Base-by-base conservation (phyloP, 2,329 filamentous ascomycete genomes). In the Colletotrichum tabaci region DNA sequence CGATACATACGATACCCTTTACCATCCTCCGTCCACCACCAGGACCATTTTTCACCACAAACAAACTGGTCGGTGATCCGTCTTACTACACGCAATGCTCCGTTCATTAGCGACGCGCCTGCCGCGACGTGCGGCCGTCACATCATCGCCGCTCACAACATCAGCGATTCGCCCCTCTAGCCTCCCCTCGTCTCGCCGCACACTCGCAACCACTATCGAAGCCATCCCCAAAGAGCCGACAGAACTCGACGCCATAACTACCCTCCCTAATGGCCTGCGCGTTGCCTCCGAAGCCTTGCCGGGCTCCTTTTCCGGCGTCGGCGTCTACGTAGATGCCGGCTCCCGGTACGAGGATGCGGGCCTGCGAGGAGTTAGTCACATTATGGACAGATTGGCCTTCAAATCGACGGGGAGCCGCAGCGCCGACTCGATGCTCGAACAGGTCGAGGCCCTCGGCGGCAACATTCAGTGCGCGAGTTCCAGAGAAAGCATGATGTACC, bases 401-500 rank as follows among this genome's bases (percentile, higher is more conserved):
- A 98, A 98, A 80, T 92, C 91, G 6, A 98, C 96, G 0, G 88
- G 88, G 44, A 85, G 86, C 46, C 91, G 91, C 72, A 90, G 90
- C 0, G 90, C 91, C 67, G 95, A 98, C 82, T 87, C 95, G 76
- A 96, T 98, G 91, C 86, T 98, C 23, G 94, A 98, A 82, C 87
- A 91, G 44, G 88, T 98, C 44, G 96, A 98, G 83, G 92, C 91
- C 0, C 86, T 99, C 3, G 96, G 96, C 46, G 96, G 96, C 42
- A 98, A 98, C 81, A 96, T 99, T 71, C 95, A 98, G 84, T 99
- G 96, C 84, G 95, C 96, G 13, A 98, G 95, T 1, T 97, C 95
- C 2, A 89, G 96, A 75, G 96, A 99, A 83, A 94, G 94, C 67
- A 90, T 99, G 84, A 99, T 99, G 96, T 99, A 99, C 86, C 96